Evolutionary conservation across 2,329 filamentous ascomycete species (phyloP), one percentile per base, ranked within the genome.

Genomic region (Fusarium sp.): DNA sequence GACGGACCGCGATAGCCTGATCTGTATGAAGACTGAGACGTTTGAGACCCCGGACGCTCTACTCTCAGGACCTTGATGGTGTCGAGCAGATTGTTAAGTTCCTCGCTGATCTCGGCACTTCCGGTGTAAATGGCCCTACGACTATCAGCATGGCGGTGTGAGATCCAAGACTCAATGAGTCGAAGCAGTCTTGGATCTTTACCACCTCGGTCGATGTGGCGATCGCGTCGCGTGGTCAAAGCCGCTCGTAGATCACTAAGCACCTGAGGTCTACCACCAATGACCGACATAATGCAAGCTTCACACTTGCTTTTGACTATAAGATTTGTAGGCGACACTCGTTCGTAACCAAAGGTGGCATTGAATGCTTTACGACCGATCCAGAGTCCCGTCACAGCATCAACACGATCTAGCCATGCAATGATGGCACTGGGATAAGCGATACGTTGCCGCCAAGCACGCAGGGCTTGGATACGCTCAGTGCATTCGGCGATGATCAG

Each of bases 231-330:
- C 35, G 82, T 81, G 13, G 83, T 32, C 58, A 88, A 71, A 42
- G 80, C 78, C 6, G 85, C 82, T 32, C 83, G 77, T 35, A 90
- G 72, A 70, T 87, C 85, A 9, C 79, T 75, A 5, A 90, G 76
- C 3, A 83, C 70, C 18, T 80, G 74, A 7, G 73, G 76, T 35
- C 81, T 80, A 1, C 83, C 84, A 4, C 87, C 87, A 1, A 90
- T 73, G 6, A 80, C 79, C 3, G 85, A 81, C 15, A 89, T 75
- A 32, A 87, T 83, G 67, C 88, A 90, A 3, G 86, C 87, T 71
- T 88, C 84, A 67, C 88, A 90, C 3, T 62, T 78, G 10, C 75
- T 80, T 33, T 67, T 60, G 7, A 85, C 76, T 14, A 67, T 52
- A 10, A 67, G 73, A 38, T 80, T 73, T 27, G 27, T 42, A 26